These are phyloP conservation scores for Bipolaris oryzae DNA, from an alignment of 2,329 filamentous ascomycete species.

Conservation along the genomic window DNA sequence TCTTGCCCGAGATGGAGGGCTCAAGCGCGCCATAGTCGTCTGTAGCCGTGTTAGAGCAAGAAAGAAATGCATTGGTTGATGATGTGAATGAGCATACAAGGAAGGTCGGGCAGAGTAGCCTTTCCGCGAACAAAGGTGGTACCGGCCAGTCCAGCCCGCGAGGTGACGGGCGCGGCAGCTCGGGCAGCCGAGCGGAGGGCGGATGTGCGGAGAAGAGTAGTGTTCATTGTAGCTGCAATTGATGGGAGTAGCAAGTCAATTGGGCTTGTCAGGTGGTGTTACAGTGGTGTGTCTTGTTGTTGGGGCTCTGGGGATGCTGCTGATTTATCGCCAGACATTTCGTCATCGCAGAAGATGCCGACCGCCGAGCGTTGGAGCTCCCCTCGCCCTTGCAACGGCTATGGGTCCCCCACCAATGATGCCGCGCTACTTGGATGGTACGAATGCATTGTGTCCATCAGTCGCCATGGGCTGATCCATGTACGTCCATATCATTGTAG, in stretches of 20 bases:
- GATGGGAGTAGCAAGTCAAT: slow-evolving; percentile 26
- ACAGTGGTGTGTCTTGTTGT: slow-evolving; percentile 6
- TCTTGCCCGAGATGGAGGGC: slow-evolving; percentile 79
- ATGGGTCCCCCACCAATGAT: slow-evolving; percentile 21
- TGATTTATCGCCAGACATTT: slow-evolving; percentile 28
- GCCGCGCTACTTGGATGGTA: background rate
- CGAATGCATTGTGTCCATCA: background rate
- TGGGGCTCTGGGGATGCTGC: slow-evolving; percentile 15
- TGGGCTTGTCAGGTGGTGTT: slow-evolving; percentile 17
- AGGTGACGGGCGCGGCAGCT: slow-evolving; percentile 66
- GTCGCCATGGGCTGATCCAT: background rate
- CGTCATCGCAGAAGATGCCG: slow-evolving; percentile 32
- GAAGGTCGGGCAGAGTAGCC: slow-evolving; percentile 88
- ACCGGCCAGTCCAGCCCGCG: slow-evolving; percentile 69
- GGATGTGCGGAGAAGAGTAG: slow-evolving; percentile 74
- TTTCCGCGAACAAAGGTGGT: slow-evolving; percentile 83
- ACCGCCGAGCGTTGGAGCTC: slow-evolving; percentile 29
- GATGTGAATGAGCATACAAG: slow-evolving; percentile 61
- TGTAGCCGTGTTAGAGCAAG: slow-evolving; percentile 47
- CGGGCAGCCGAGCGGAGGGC: slow-evolving; percentile 74
- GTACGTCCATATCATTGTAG: background rate
- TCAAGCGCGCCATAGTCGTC: slow-evolving; percentile 98
- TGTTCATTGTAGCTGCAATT: slow-evolving; percentile 66
- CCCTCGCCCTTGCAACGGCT: slow-evolving; percentile 8
- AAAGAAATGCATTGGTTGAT: background rate